A percentile compares a stretch with the other conserved stretches of the same genome.
Evolutionary conservation across 306 rosid genomes (phyloP).

Genomic region (Prinsepia uniflora): DNA sequence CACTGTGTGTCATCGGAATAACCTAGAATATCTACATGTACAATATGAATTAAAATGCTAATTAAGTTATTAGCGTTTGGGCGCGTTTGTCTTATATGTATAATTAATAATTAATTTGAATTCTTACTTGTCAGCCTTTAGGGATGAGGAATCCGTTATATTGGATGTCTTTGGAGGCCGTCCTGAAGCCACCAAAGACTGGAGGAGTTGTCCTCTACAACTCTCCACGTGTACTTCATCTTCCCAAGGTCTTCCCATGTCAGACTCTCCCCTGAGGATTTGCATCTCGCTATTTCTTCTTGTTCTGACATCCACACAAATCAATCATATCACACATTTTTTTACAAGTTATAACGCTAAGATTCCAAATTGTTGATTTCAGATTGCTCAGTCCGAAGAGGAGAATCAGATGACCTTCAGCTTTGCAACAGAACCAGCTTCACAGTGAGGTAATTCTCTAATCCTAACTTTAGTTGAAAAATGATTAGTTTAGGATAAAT

Average conservation of each 20-base stretch:
- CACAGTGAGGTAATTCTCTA: too few relatives aligned
- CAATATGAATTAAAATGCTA: not conserved
- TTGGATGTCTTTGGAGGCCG: slow-evolving; percentile 49
- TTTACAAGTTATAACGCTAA: too few relatives aligned
- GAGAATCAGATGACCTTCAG: too few relatives aligned
- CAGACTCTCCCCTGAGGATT: slow-evolving; percentile 47
- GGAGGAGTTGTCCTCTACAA: slow-evolving; percentile 69
- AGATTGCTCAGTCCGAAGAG: too few relatives aligned
- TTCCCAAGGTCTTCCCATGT: slow-evolving; percentile 73
- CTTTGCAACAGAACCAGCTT: too few relatives aligned
- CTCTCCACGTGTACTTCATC: slow-evolving; percentile 87
- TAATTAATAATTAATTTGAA: slow-evolving; percentile 6
- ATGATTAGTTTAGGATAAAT: too few relatives aligned
- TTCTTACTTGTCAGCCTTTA: slow-evolving; percentile 82
- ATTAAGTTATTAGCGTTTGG: slow-evolving; percentile 1
- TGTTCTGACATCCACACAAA: slow-evolving; percentile 52
- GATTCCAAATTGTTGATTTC: too few relatives aligned
- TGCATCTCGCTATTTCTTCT: slow-evolving; percentile 56
- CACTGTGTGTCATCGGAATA: slow-evolving; percentile 67
- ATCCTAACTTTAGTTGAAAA: too few relatives aligned
- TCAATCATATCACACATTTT: not conserved
- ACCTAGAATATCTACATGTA: slow-evolving; percentile 62
- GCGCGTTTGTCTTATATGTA: not conserved
- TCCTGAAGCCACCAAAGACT: slow-evolving; percentile 56
- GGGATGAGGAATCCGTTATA: slow-evolving; percentile 63